A percentile compares a stretch with the other conserved stretches of the same genome.
These are phyloP conservation scores for Anastatica hierochuntica DNA, from an alignment of 345 rosid species.

Conservation along the genomic window DNA sequence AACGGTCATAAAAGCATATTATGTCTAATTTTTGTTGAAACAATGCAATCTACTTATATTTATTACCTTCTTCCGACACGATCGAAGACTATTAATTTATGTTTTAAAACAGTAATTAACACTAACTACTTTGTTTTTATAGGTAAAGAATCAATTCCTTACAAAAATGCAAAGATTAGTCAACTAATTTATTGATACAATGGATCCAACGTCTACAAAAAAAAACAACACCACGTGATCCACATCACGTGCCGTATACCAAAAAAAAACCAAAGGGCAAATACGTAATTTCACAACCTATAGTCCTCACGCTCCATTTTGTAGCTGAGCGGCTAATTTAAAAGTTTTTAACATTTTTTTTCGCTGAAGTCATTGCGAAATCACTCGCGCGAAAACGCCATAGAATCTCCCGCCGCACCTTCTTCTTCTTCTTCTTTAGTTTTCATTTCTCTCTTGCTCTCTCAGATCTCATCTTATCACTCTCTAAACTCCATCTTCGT, in stretches of 20 bases:
- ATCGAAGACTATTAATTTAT: too few species aligned
- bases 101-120: too few species aligned
- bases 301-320: too few species aligned
- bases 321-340: too few species aligned
- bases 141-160: conserved; percentile 8
- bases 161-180: background rate
- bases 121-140: background rate
- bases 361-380: too few species aligned
- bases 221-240: conserved; percentile 1
- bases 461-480: conserved; percentile 2
- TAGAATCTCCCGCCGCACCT: background rate
- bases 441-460: background rate
- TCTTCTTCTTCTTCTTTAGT: background rate
- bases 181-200: conserved; percentile 7
- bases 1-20: too few species aligned
- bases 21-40: too few species aligned
- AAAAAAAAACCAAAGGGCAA: conserved; percentile 12
- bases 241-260: conserved; percentile 16
- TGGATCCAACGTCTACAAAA: conserved; percentile 23
- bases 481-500: background rate
- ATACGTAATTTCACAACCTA: too few species aligned
- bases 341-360: too few species aligned
- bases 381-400: too few species aligned
- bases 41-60: too few species aligned
- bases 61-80: too few species aligned